phyloP scores from a whole-genome alignment of 305 asterid species.

The Ajuga reptans region DNA sequence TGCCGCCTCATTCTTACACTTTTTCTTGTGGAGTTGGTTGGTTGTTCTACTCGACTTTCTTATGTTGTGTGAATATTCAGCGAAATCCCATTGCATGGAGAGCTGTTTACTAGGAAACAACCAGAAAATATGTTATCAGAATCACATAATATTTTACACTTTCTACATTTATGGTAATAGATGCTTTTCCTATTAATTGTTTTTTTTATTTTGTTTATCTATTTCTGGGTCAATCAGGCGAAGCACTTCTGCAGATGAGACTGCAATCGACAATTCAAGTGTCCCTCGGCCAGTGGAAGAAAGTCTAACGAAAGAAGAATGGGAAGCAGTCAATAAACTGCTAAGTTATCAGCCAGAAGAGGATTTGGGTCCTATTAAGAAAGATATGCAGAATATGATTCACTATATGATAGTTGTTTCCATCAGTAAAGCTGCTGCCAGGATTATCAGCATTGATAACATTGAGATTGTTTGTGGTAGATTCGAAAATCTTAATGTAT shows the following conservation, averaged over 20 bases:
- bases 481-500: constrained; percentile 81
- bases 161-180: constrained; percentile 5
- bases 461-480: constrained; percentile 91
- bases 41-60: constrained; percentile 3
- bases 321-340: constrained; percentile 92
- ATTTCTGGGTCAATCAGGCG: constrained; percentile 44
- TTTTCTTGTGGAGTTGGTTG: constrained; percentile 9
- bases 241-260: constrained; percentile 51
- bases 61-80: background rate
- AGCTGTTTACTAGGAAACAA: constrained; percentile 2
- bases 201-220: background rate
- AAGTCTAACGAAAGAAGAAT: constrained; percentile 83
- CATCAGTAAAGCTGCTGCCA: constrained; percentile 81
- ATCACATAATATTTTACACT: constrained; percentile 4
- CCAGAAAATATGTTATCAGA: constrained; percentile 4
- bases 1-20: constrained; percentile 7
- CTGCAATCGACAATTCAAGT: constrained; percentile 43
- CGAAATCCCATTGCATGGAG: background rate
- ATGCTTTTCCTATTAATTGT: constrained; percentile 12
- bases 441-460: constrained; percentile 59
- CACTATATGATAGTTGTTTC: constrained; percentile 69
- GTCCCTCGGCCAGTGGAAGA: constrained; percentile 64
- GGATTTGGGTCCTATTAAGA: constrained; percentile 60
- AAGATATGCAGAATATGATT: constrained; percentile 69
- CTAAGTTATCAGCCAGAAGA: constrained; percentile 91